Percentiles rank a stretch among this genome's conserved stretches.
These are phyloP conservation scores for Orbilia oligospora DNA, from an alignment of 2,329 filamentous ascomycete genomes.

Conservation along the genomic window DNA sequence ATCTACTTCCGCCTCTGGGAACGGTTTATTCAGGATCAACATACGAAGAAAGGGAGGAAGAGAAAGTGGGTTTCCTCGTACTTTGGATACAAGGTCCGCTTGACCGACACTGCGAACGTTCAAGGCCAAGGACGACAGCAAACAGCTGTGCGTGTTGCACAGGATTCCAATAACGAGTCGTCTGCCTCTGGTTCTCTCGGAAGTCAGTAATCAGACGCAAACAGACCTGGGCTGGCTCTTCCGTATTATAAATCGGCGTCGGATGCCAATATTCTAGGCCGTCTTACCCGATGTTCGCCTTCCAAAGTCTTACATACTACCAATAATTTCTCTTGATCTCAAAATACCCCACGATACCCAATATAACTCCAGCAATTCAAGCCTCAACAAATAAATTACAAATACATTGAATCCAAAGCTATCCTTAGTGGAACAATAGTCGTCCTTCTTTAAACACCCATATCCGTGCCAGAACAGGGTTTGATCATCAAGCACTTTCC, in stretches of 20 bases:
- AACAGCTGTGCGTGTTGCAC: conserved; percentile 28
- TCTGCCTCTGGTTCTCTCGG: conserved; percentile 14
- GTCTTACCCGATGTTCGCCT: conserved; percentile 1
- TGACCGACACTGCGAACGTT: conserved; percentile 32
- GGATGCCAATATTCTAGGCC: not conserved
- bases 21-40: conserved; percentile 57
- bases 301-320: not conserved
- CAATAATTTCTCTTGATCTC: not conserved
- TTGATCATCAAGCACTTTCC: conserved; percentile 58
- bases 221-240: not conserved
- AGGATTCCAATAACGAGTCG: conserved; percentile 25
- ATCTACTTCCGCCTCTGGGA: conserved; percentile 59
- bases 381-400: not conserved
- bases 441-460: conserved; percentile 62
- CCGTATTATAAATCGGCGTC: not conserved
- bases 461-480: conserved; percentile 65
- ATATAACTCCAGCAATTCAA: not conserved
- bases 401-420: not conserved
- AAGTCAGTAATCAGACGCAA: not conserved
- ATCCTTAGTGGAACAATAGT: not conserved
- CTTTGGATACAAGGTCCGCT: conserved; percentile 56
- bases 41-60: conserved; percentile 49
- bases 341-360: conserved; percentile 2
- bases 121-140: conserved; percentile 28
- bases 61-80: conserved; percentile 59